phyloP scores from a whole-genome alignment of 2,329 filamentous ascomycete species.

The Aotearoamyces nothofagi region DNA sequence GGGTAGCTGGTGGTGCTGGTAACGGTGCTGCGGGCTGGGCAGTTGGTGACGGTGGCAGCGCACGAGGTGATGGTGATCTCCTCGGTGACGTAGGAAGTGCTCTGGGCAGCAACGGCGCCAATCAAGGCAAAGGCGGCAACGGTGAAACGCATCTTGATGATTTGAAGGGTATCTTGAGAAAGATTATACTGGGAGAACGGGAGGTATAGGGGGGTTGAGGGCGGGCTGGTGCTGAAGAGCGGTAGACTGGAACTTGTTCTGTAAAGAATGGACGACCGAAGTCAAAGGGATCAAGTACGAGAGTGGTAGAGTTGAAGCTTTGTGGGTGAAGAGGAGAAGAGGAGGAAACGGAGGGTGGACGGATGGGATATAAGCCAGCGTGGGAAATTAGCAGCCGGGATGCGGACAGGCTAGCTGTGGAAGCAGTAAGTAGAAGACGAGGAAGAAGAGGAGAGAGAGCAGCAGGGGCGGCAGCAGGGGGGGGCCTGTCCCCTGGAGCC shows the following conservation, averaged over 20 bases:
- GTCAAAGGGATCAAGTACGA: too few relatives aligned
- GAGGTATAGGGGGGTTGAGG: slow-evolving; percentile 3
- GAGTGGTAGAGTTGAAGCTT: too few relatives aligned
- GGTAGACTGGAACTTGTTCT: slow-evolving; percentile 8
- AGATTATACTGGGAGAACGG: too few relatives aligned
- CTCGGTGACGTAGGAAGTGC: slow-evolving; percentile 32
- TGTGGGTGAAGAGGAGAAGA: too few relatives aligned
- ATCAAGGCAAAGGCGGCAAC: slow-evolving; percentile 18
- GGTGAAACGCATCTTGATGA: slow-evolving; percentile 24
- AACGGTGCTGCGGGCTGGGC: slow-evolving; percentile 13
- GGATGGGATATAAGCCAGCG: too few relatives aligned
- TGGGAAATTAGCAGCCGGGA: too few relatives aligned
- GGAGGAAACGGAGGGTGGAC: too few relatives aligned
- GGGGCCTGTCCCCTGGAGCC: too few relatives aligned
- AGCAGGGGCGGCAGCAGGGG: too few relatives aligned
- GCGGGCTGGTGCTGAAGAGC: slow-evolving; percentile 10
- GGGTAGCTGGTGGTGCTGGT: slow-evolving; percentile 10
- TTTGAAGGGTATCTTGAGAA: slow-evolving; percentile 6
- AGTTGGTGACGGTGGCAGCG: slow-evolving; percentile 21
- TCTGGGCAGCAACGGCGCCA: slow-evolving; percentile 19
- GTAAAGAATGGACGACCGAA: slow-evolving; percentile 19
- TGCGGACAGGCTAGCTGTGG: too few relatives aligned
- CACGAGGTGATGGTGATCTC: slow-evolving; percentile 36
- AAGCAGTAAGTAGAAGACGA: too few relatives aligned
- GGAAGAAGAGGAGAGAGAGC: too few relatives aligned